Base-by-base conservation (phyloP, 2,329 filamentous ascomycete genomes). In the Aureobasidium sp. region DNA sequence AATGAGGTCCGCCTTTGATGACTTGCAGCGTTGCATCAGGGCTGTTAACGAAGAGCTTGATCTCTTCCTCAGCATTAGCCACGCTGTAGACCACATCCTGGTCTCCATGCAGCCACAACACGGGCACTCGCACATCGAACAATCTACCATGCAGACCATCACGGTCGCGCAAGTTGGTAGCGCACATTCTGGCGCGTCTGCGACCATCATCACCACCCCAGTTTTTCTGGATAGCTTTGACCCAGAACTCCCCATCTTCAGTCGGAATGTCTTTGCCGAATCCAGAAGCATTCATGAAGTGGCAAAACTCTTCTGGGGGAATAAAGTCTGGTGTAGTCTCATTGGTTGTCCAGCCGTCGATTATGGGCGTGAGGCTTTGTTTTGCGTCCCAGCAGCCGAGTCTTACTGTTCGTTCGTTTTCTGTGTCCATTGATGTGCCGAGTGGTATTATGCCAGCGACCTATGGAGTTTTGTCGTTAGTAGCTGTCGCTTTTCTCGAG, bases 401-500 rank as follows among this genome's bases (percentile, higher is more conserved):
- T 6, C 68, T 64, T 25, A 77, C 75, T 15, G 75, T 77, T 17
- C 74, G 72, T 17, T 74, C 67, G 34, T 76, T 78, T 65, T 83
- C 80, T 61, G 70, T 76, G 69, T 82, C 80, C 69, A 83, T 72
- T 0, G 79, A 82, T 4, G 80, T 81, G 20, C 81, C 81, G 9
- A 83, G 70, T 0, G 79, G 79, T 25, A 83, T 76, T 58, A 83
- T 76, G 6, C 81, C 81, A 31, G 70, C 67, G 65, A 83, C 79
- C 78, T 81, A 61, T 48, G 2, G 9, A 15, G 3, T 39, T 41
- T 34, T 22, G 25, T 25, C 12, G n/a, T 41, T 41, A 59, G 2
- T 45, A 2, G 5, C 37, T 48, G 17, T n/a, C 3, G 11, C 11
- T 15, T 11, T 29, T 11, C 5, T n/a, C 20, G 6, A 11, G 1